Percentiles rank a stretch among this genome's conserved stretches.
phyloP scores from a whole-genome alignment of 345 rosid genomes.

The Euphorbia tirucalli region DNA sequence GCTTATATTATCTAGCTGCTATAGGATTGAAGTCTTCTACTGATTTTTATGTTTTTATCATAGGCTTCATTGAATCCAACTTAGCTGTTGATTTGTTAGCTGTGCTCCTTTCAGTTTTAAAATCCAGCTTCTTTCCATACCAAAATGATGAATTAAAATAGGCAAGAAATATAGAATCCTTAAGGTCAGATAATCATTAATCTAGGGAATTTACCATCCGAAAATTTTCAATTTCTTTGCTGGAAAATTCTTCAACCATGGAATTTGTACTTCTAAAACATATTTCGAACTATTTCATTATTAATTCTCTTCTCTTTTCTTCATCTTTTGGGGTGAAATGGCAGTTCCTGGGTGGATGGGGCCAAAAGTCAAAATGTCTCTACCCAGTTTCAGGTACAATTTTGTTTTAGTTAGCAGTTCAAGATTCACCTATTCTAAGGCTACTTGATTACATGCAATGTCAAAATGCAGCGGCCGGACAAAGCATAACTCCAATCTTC shows the following conservation, averaged over 20 bases:
- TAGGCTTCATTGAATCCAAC: no score
- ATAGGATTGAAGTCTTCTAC: no score
- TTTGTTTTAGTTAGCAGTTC: background rate
- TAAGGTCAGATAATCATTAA: background rate
- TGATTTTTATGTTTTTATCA: no score
- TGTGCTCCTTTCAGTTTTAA: background rate
- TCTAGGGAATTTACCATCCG: background rate
- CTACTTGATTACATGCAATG: background rate
- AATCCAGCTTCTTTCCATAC: slow-evolving; percentile 7
- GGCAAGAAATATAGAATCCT: no score
- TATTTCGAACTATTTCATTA: no score
- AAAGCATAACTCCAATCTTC: slow-evolving; percentile 53
- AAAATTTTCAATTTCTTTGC: background rate
- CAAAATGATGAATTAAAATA: no score
- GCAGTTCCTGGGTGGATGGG: slow-evolving; percentile 63
- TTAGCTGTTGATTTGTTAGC: slow-evolving; percentile 5
- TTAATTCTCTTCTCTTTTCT: slow-evolving; percentile 8
- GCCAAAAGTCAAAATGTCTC: slow-evolving; percentile 66
- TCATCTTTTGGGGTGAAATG: slow-evolving; percentile 10
- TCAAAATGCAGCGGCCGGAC: slow-evolving; percentile 73
- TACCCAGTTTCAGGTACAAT: slow-evolving; percentile 86
- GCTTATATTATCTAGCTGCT: no score
- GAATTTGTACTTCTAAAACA: no score
- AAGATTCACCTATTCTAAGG: background rate
- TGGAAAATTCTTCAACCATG: background rate